Evolutionary conservation across 306 rosid genomes (phyloP), one percentile per base, ranked within the genome.

Genomic region (Cucurbita moschata): DNA sequence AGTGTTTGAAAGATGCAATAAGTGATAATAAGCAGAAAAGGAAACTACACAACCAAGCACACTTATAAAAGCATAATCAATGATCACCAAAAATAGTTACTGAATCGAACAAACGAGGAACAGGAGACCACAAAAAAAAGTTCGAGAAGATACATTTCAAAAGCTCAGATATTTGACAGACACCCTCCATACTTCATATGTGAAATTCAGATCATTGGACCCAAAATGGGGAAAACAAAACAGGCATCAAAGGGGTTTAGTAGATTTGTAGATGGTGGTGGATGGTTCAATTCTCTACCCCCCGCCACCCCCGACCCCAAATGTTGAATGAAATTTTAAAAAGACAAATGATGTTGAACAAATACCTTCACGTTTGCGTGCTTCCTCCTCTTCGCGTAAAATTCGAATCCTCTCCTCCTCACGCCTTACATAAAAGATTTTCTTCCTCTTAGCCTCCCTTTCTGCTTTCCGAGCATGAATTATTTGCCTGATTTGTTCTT

Each of bases 361-460:
- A 37, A 44, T 79, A 95, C 99, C 97, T 89, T 95, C 97, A 5
- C 12, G 92, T 78, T 83, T 91, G 53, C 81, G 79, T 16, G 91
- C 90, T 81, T 95, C 97, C 84, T 91, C 97, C 79, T 86, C 96
- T 85, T 88, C 97, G 0, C 11, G 86, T 84, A 88, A 76, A 78
- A 78, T 95, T 56, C 71, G 81, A 16, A 66, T 87, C 51, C 85
- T 89, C 82, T 95, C 99, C 79, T 95, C 99, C 76, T 95, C 97
- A 16, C 82, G 59, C 67, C 77, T 83, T 64, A 95, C 87, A 77
- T 85, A 91, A 76, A 66, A 89, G 77, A 89, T 89, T 76, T 84
- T 83, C 89, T 91, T 95, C 79, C 99, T 88, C 85, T 77, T 72
- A 39, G 60, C 78, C 23, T 86, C 96, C 81, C 96, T 86, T 62